phyloP scores from a whole-genome alignment of 208 protist species.

The Leishmania tarentolae region DNA sequence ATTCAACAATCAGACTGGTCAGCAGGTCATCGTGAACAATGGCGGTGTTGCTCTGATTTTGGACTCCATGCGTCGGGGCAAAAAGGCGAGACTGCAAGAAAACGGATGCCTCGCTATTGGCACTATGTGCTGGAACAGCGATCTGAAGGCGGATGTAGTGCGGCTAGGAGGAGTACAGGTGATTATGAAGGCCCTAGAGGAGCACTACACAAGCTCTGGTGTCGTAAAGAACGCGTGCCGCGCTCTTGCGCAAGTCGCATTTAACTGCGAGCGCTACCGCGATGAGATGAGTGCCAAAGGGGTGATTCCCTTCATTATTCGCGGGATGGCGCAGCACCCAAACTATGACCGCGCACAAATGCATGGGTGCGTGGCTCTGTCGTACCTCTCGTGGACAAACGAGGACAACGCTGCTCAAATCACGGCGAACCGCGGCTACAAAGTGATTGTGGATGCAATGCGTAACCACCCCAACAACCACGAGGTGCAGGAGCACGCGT shows the following conservation, averaged over 20 bases:
- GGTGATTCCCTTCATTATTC: constrained; percentile 86
- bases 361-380: constrained; percentile 91
- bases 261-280: constrained; percentile 88
- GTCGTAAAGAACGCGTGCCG: constrained; percentile 91
- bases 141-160: constrained; percentile 90
- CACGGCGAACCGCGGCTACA: constrained; percentile 76
- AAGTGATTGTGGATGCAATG: constrained; percentile 88
- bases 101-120: constrained; percentile 89
- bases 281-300: constrained; percentile 86
- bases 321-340: constrained; percentile 85
- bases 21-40: constrained; percentile 79
- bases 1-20: constrained; percentile 85
- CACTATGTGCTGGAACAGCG: constrained; percentile 93
- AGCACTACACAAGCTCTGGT: constrained; percentile 79
- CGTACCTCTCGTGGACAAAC: constrained; percentile 92
- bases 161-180: constrained; percentile 73
- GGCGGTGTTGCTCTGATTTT: constrained; percentile 79
- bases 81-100: constrained; percentile 82
- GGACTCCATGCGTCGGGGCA: constrained; percentile 78
- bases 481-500: constrained; percentile 92
- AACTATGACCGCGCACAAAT: constrained; percentile 89
- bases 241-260: constrained; percentile 88
- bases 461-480: constrained; percentile 81
- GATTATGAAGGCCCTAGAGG: constrained; percentile 82
- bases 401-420: constrained; percentile 83